A percentile compares a stretch with the other conserved stretches of the same genome.
These are phyloP conservation scores for Tetrahymena borealis DNA, from an alignment of 73 alveolate genomes.

Conservation along the genomic window DNA sequence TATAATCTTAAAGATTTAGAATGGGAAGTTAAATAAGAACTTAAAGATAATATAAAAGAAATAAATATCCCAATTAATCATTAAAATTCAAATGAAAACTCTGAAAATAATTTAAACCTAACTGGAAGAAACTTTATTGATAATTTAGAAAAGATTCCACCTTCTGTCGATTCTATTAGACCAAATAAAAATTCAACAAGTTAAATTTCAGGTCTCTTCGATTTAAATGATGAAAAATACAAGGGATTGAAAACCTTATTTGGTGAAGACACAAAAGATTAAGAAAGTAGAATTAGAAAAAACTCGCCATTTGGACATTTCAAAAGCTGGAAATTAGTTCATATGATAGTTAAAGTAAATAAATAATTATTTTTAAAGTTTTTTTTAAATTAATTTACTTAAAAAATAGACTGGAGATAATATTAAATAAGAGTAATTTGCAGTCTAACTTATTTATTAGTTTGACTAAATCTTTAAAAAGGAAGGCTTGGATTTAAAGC, in stretches of 20 bases:
- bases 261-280: constrained; percentile 31
- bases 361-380: not conserved
- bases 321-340: constrained; percentile 36
- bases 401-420: constrained; percentile 52
- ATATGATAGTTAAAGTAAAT: constrained; percentile 11
- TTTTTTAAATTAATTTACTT: not conserved
- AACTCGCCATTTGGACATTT: constrained; percentile 40
- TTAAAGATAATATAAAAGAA: not conserved
- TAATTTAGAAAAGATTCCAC: not conserved
- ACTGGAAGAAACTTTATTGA: not conserved
- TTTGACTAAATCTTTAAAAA: constrained; percentile 63
- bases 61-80: not conserved
- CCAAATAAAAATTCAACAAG: not conserved
- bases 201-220: not conserved
- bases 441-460: constrained; percentile 60
- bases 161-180: not conserved
- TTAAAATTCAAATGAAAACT: not conserved
- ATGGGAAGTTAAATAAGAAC: not conserved
- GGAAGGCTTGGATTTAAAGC: constrained; percentile 58
- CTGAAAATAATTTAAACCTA: not conserved
- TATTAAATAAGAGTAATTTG: constrained; percentile 60
- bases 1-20: not conserved
- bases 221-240: constrained; percentile 1
- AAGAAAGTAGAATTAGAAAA: constrained; percentile 33
- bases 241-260: constrained; percentile 11